Evolutionary conservation across 345 rosid species (phyloP).

Genomic region (Orychophragmus violaceus): DNA sequence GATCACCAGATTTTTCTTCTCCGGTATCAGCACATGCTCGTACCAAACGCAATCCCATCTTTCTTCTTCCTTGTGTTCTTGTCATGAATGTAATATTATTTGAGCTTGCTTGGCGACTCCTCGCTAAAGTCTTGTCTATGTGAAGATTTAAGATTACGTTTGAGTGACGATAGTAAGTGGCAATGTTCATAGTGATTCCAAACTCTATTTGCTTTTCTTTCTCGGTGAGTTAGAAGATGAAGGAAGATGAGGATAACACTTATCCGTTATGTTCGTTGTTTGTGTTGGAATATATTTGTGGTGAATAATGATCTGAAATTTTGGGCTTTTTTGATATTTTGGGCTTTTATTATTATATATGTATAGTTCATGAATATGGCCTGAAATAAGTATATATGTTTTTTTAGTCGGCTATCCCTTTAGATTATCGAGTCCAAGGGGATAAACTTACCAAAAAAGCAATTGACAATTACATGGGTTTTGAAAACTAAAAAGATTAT

Average conservation of each 20-base stretch:
- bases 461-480: too few relatives aligned
- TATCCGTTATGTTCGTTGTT: constrained; percentile 23
- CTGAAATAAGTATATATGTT: too few relatives aligned
- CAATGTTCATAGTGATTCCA: constrained; percentile 20
- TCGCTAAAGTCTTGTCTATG: neutral
- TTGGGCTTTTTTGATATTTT: neutral
- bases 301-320: constrained; percentile 8
- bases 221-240: constrained; percentile 3
- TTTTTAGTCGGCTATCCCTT: too few relatives aligned
- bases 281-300: constrained; percentile 11
- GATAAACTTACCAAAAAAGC: too few relatives aligned
- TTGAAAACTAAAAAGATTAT: too few relatives aligned
- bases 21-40: constrained; percentile 20
- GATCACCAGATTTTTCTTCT: constrained; percentile 36
- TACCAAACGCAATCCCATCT: constrained; percentile 10
- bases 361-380: too few relatives aligned
- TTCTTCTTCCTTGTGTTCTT: constrained; percentile 11
- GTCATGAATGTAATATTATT: neutral
- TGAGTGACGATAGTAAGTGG: constrained; percentile 3
- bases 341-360: too few relatives aligned
- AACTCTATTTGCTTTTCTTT: neutral
- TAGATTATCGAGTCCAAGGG: too few relatives aligned
- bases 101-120: constrained; percentile 1
- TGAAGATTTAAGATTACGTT: constrained; percentile 5
- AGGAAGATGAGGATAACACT: constrained; percentile 24